Percentiles rank a stretch among this genome's conserved stretches.
phyloP scores from a whole-genome alignment of 371 early-diverging fungal species.

The Apophysomyces sp. region DNA sequence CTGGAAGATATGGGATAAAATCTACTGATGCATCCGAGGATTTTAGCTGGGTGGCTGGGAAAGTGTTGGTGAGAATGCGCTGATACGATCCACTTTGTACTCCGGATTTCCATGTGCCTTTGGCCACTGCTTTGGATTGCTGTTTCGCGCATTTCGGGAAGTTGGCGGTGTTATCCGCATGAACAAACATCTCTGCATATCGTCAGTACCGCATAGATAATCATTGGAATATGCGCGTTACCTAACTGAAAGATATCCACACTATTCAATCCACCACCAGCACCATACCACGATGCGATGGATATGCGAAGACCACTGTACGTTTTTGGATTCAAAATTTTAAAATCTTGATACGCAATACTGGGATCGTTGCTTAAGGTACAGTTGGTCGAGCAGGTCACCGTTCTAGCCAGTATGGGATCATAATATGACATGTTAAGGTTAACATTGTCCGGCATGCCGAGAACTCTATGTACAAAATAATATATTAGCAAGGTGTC shows the following conservation, averaged over 20 bases:
- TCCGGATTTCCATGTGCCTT: constrained; percentile 21
- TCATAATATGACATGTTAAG: constrained; percentile 65
- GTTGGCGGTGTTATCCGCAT: constrained; percentile 11
- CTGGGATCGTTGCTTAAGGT: constrained; percentile 45
- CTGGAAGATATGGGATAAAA: constrained; percentile 59
- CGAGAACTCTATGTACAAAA: constrained; percentile 28
- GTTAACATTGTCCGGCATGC: constrained; percentile 43
- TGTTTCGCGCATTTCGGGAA: constrained; percentile 5
- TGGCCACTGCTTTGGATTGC: constrained; percentile 16
- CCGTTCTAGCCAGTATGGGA: constrained; percentile 37
- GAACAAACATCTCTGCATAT: constrained; percentile 23
- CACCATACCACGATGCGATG: constrained; percentile 72
- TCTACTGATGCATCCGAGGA: constrained; percentile 38
- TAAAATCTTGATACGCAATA: constrained; percentile 61
- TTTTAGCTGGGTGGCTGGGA: constrained; percentile 18
- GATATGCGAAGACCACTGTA: constrained; percentile 61
- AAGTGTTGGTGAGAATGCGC: constrained; percentile 19
- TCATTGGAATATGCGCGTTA: constrained; percentile 11
- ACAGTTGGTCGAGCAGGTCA: constrained; percentile 61
- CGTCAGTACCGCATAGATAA: neutral
- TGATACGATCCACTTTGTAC: constrained; percentile 20
- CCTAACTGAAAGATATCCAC: constrained; percentile 71
- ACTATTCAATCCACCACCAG: constrained; percentile 69
- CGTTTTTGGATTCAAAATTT: constrained; percentile 38
- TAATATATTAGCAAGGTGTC: neutral